Conservation (phyloP, 495 filamentous ascomycete species). For the Mytilinidion resinicola region DNA sequence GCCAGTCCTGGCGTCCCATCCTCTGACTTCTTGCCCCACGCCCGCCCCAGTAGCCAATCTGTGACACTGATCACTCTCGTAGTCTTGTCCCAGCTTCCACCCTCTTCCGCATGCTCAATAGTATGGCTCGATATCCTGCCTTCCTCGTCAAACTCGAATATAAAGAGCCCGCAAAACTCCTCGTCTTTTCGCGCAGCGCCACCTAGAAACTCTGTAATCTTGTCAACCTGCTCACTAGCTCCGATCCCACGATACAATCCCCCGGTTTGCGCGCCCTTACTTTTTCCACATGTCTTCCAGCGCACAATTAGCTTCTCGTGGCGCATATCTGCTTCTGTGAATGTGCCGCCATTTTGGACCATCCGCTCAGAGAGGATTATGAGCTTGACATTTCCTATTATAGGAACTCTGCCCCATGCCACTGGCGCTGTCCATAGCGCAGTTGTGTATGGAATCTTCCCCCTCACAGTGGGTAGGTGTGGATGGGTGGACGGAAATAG, state of each 20-base stretch:
- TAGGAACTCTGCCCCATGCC: constrained; percentile 86
- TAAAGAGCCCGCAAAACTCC: constrained; percentile 78
- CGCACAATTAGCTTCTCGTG: constrained; percentile 79
- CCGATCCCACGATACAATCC: constrained; percentile 39
- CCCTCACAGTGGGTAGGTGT: constrained; percentile 84
- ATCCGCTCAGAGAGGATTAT: constrained; percentile 85
- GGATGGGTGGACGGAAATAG: constrained; percentile 96
- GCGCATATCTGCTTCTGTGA: constrained; percentile 36
- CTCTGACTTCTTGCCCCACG: constrained; percentile 44
- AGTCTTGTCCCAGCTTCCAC: constrained; percentile 61
- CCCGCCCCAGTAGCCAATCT: constrained; percentile 76
- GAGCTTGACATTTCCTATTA: constrained; percentile 81
- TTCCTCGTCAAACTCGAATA: constrained; percentile 91
- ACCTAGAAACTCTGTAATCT: constrained; percentile 45
- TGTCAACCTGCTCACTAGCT: constrained; percentile 43
- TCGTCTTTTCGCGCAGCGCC: constrained; percentile 38
- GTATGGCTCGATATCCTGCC: constrained; percentile 79
- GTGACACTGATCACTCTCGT: constrained; percentile 76
- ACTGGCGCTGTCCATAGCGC: constrained; percentile 93
- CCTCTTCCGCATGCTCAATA: constrained; percentile 85
- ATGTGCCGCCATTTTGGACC: constrained; percentile 49
- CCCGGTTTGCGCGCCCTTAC: constrained; percentile 34
- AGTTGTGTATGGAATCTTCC: constrained; percentile 82
- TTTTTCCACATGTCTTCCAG: constrained; percentile 63
- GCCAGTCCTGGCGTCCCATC: constrained; percentile 35